phyloP scores from a whole-genome alignment of 306 rosid genomes.

The Geum urbanum region DNA sequence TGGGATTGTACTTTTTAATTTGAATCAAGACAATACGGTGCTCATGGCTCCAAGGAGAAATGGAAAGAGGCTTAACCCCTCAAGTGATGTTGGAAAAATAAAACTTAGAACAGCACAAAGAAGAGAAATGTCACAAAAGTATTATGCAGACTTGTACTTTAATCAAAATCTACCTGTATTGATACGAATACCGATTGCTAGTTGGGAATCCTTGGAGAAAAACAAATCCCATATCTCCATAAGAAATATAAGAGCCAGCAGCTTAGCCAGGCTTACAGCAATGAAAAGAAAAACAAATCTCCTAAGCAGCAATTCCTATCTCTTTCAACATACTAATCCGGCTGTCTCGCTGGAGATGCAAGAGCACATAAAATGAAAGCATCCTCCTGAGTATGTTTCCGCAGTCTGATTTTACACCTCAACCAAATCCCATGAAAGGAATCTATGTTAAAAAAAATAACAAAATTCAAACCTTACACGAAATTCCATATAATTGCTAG shows the following conservation, averaged over 20 bases:
- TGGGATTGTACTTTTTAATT: neutral
- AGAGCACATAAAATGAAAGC: slow-evolving; percentile 54
- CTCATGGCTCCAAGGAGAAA: neutral
- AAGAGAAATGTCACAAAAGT: neutral
- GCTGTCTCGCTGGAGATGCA: slow-evolving; percentile 45
- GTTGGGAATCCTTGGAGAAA: slow-evolving; percentile 38
- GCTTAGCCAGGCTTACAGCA: slow-evolving; percentile 53
- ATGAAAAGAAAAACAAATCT: slow-evolving; percentile 14
- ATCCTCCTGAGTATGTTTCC: slow-evolving; percentile 38
- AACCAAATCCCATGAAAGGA: slow-evolving; percentile 60
- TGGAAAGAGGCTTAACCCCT: neutral
- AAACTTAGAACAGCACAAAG: neutral
- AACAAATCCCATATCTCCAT: slow-evolving; percentile 37
- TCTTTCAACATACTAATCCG: slow-evolving; percentile 45
- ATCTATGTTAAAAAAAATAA: slow-evolving; percentile 42
- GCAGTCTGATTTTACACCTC: slow-evolving; percentile 55
- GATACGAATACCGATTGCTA: slow-evolving; percentile 52
- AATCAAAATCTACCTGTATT: slow-evolving; percentile 31
- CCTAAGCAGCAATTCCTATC: slow-evolving; percentile 39
- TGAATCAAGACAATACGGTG: neutral
- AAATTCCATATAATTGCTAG: slow-evolving; percentile 56
- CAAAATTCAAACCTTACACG: slow-evolving; percentile 63
- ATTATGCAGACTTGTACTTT: slow-evolving; percentile 21
- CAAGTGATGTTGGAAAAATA: neutral
- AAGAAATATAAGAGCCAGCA: slow-evolving; percentile 47